These are phyloP conservation scores for Suillus bovinus DNA, from an alignment of 768 basidiomycete genomes.

Conservation along the genomic window DNA sequence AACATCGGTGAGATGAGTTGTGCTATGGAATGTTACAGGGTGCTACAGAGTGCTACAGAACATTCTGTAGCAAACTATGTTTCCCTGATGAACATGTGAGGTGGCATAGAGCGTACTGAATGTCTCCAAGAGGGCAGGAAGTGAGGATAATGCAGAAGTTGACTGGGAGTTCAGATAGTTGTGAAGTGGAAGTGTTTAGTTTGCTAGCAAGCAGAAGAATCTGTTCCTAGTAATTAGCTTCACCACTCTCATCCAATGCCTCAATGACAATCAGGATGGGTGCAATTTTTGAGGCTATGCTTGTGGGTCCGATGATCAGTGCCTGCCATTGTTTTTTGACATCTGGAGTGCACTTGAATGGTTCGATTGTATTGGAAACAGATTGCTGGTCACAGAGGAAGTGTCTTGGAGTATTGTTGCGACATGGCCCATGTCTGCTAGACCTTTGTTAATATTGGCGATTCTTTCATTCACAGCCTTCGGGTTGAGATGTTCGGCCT, in stretches of 20 bases:
- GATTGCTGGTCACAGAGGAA: background rate
- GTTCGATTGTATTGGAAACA: background rate
- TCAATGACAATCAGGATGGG: slow-evolving; percentile 29
- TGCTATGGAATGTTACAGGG: too few species aligned
- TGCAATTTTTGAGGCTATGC: slow-evolving; percentile 15
- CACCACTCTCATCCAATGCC: slow-evolving; percentile 21
- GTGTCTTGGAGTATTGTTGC: background rate
- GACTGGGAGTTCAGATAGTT: slow-evolving; percentile 1
- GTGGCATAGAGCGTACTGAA: slow-evolving; percentile 2
- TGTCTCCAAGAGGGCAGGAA: slow-evolving; percentile 8
- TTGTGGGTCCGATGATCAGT: slow-evolving; percentile 17
- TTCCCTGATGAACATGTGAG: too few species aligned
- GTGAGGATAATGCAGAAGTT: slow-evolving; percentile 19
- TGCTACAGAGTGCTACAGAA: too few species aligned
- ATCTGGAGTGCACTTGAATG: background rate
- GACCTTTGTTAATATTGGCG: background rate
- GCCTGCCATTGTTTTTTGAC: slow-evolving; percentile 15
- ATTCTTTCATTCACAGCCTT: background rate
- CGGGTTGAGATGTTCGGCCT: background rate
- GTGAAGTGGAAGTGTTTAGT: background rate
- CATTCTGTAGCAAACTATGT: too few species aligned
- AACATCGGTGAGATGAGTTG: too few species aligned
- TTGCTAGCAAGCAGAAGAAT: slow-evolving; percentile 17
- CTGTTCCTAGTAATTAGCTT: slow-evolving; percentile 2
- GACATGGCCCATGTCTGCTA: background rate